A percentile compares a stretch with the other conserved stretches of the same genome.
Evolutionary conservation across 108 stramenopile genomes (phyloP).

Genomic region (Chaetoceros muelleri): DNA sequence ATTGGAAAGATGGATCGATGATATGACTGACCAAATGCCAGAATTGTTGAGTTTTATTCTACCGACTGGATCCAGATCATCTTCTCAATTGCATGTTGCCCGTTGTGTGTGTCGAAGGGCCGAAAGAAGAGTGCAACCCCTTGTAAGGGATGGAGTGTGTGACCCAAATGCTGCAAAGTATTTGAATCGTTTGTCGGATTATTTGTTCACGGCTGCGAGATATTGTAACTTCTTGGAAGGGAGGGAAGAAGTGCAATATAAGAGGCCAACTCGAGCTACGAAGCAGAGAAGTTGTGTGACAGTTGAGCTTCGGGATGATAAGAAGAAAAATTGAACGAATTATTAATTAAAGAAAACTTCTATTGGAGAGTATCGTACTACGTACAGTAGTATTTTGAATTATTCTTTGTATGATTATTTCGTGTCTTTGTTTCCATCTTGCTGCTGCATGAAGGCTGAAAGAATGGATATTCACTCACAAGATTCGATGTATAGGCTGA

Average conservation of each 20-base stretch:
- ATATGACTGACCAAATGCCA: slow-evolving; percentile 66
- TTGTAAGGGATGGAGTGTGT: slow-evolving; percentile 24
- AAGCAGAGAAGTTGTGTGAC: slow-evolving; percentile 7
- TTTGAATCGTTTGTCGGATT: slow-evolving; percentile 77
- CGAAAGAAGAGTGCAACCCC: slow-evolving; percentile 50
- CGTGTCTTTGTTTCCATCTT: too few relatives aligned
- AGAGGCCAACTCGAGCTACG: slow-evolving; percentile 13
- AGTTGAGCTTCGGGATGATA: not conserved
- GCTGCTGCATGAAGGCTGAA: too few relatives aligned
- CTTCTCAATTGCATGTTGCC: slow-evolving; percentile 64
- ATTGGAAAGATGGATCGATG: slow-evolving; percentile 77
- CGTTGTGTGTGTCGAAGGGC: slow-evolving; percentile 79
- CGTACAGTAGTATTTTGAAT: too few relatives aligned
- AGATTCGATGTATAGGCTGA: too few relatives aligned
- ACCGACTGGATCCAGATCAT: slow-evolving; percentile 51
- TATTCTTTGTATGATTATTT: too few relatives aligned
- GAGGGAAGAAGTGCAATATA: slow-evolving; percentile 54
- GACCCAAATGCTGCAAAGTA: slow-evolving; percentile 64
- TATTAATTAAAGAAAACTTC: too few relatives aligned
- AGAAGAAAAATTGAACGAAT: not conserved
- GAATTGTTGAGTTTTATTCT: slow-evolving; percentile 73
- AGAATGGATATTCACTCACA: too few relatives aligned
- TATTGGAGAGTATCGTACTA: too few relatives aligned
- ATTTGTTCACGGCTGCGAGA: slow-evolving; percentile 73
- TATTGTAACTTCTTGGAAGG: slow-evolving; percentile 59